These are phyloP conservation scores for Thraustotheca clavata DNA, from an alignment of 352 stramenopile genomes.

Conservation along the genomic window DNA sequence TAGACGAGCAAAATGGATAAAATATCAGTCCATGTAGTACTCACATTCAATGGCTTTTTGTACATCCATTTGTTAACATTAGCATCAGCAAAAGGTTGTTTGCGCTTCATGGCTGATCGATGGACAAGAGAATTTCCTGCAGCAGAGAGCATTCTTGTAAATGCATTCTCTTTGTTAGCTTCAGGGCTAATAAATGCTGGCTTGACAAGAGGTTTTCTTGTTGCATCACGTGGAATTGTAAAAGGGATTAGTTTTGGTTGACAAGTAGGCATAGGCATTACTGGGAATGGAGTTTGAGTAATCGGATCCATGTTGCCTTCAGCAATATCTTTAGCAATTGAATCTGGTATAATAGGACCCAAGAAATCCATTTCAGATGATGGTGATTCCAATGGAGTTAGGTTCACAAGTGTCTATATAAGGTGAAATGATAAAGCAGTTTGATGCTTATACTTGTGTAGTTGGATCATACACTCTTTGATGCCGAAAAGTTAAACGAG, in stretches of 20 bases:
- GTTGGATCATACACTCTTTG: slow-evolving; percentile 59
- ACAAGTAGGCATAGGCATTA: not conserved
- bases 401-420: slow-evolving; percentile 44
- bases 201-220: not conserved
- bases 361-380: slow-evolving; percentile 54
- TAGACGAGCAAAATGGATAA: not conserved
- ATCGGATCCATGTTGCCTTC: slow-evolving; percentile 72
- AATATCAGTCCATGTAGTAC: not conserved
- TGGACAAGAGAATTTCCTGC: slow-evolving; percentile 35
- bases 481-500: slow-evolving; percentile 56
- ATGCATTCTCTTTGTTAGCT: slow-evolving; percentile 54
- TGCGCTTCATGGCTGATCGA: slow-evolving; percentile 48
- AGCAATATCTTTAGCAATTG: slow-evolving; percentile 43
- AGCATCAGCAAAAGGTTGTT: slow-evolving; percentile 11
- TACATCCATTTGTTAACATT: slow-evolving; percentile 2
- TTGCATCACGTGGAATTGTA: not conserved
- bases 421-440: not conserved
- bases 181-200: not conserved
- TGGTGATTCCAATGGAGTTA: slow-evolving; percentile 43
- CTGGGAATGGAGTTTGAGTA: slow-evolving; percentile 36
- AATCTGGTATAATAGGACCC: slow-evolving; percentile 39
- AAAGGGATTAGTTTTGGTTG: not conserved
- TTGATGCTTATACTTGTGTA: slow-evolving; percentile 31
- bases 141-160: slow-evolving; percentile 71
- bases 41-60: not conserved